Evolutionary conservation across 805 yeast species (phyloP).

Genomic region (Saccharomyces mikatae): DNA sequence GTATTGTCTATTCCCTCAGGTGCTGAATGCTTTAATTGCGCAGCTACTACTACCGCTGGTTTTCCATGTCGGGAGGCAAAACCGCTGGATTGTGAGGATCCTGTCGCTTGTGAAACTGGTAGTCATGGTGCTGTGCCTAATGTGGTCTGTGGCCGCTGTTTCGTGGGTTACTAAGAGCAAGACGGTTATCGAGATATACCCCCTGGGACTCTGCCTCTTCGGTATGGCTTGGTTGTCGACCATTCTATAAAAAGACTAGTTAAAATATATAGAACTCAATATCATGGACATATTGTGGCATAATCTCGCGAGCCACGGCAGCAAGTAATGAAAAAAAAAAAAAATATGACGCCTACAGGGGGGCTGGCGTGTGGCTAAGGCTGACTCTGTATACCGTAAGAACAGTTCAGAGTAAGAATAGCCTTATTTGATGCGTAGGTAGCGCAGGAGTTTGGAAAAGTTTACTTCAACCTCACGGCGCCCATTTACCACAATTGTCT

Average conservation of each 20-base stretch:
- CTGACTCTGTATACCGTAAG: background rate
- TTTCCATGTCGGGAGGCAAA: slow-evolving; percentile 8
- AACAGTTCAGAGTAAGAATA: background rate
- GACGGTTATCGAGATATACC: slow-evolving; percentile 20
- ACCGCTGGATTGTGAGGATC: slow-evolving; percentile 13
- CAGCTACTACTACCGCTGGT: slow-evolving; percentile 23
- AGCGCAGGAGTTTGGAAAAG: background rate
- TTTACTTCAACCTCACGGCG: background rate
- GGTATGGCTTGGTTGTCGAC: slow-evolving; percentile 24
- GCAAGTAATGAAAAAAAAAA: background rate
- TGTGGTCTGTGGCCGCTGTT: slow-evolving; percentile 24
- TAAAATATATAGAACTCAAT: background rate
- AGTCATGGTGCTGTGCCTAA: slow-evolving; percentile 11
- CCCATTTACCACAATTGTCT: background rate
- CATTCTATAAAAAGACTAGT: slow-evolving; percentile 3
- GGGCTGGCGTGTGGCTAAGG: background rate
- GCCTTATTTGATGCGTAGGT: background rate
- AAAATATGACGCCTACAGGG: background rate
- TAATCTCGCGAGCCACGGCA: background rate
- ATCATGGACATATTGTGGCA: background rate
- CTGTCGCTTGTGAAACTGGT: slow-evolving; percentile 13
- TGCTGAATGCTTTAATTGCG: slow-evolving; percentile 20
- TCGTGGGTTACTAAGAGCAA: slow-evolving; percentile 19
- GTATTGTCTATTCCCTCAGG: slow-evolving; percentile 30
- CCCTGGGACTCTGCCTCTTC: slow-evolving; percentile 20